A percentile compares a stretch with the other conserved stretches of the same genome.
Evolutionary conservation across 306 rosid genomes (phyloP).

Genomic region (Malus orientalis): DNA sequence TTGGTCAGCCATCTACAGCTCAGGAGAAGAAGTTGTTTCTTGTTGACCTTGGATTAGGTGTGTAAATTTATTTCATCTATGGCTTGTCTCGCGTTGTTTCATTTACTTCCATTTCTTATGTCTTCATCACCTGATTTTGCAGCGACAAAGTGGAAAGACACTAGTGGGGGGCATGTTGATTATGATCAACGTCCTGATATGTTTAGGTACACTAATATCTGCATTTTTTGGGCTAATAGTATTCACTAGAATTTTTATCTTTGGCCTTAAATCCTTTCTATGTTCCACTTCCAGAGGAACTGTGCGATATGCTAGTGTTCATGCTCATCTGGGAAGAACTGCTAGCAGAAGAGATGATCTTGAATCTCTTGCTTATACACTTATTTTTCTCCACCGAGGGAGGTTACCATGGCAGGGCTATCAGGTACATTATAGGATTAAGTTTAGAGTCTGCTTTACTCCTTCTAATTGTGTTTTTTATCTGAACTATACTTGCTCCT

Average conservation of each 20-base stretch:
- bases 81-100: constrained; percentile 2
- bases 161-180: constrained; percentile 76
- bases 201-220: constrained; percentile 53
- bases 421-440: constrained; percentile 42
- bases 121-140: constrained; percentile 17
- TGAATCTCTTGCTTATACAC: constrained; percentile 92
- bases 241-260: neutral
- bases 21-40: constrained; percentile 92
- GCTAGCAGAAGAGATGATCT: constrained; percentile 96
- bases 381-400: constrained; percentile 81
- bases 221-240: neutral
- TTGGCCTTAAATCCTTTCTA: constrained; percentile 1
- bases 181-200: constrained; percentile 97
- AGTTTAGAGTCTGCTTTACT: constrained; percentile 9
- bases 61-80: constrained; percentile 15
- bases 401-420: constrained; percentile 95
- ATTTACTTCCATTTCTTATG: constrained; percentile 3
- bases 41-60: constrained; percentile 91
- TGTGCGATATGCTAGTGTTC: constrained; percentile 95
- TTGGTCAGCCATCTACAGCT: constrained; percentile 86
- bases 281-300: constrained; percentile 54
- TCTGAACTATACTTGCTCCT: neutral
- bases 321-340: constrained; percentile 95
- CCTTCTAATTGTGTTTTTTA: neutral
- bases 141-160: constrained; percentile 93